Evolutionary conservation across 2,329 filamentous ascomycete species (phyloP).

Genomic region (Trichoderma sp.): DNA sequence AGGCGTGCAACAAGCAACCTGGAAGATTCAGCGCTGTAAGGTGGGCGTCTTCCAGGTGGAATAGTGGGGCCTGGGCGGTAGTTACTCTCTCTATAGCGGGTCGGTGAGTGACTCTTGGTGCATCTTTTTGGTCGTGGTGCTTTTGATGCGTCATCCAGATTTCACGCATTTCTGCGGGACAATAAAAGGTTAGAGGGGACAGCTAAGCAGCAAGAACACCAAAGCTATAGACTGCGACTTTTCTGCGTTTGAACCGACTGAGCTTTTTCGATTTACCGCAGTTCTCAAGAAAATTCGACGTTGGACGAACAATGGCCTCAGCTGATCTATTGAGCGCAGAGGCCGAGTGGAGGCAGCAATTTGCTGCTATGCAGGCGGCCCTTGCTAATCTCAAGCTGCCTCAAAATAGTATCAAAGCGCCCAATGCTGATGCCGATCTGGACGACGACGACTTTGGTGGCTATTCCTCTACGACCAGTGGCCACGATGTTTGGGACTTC

Average conservation of each 20-base stretch:
- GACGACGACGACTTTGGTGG: conserved; percentile 62
- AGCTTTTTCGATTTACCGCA: neutral
- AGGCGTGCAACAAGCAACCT: no score
- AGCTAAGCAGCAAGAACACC: neutral
- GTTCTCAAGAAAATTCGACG: neutral
- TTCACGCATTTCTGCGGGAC: no score
- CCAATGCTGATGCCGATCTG: conserved; percentile 44
- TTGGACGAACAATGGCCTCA: conserved; percentile 33
- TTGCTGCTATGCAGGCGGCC: conserved; percentile 81
- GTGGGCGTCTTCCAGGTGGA: no score
- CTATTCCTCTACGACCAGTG: conserved; percentile 57
- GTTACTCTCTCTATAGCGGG: no score
- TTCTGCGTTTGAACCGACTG: neutral
- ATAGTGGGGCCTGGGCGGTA: no score
- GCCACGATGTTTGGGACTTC: conserved; percentile 89
- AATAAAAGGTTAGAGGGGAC: neutral
- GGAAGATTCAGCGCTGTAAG: no score
- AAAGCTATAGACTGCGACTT: neutral
- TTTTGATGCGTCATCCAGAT: no score
- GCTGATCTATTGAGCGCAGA: conserved; percentile 41
- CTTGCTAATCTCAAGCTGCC: conserved; percentile 68
- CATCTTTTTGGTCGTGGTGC: no score
- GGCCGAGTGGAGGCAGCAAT: conserved; percentile 77
- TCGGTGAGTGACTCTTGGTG: no score
- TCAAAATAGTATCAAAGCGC: conserved; percentile 35